phyloP scores from a whole-genome alignment of 768 basidiomycete species.

The Boletellus sp. region DNA sequence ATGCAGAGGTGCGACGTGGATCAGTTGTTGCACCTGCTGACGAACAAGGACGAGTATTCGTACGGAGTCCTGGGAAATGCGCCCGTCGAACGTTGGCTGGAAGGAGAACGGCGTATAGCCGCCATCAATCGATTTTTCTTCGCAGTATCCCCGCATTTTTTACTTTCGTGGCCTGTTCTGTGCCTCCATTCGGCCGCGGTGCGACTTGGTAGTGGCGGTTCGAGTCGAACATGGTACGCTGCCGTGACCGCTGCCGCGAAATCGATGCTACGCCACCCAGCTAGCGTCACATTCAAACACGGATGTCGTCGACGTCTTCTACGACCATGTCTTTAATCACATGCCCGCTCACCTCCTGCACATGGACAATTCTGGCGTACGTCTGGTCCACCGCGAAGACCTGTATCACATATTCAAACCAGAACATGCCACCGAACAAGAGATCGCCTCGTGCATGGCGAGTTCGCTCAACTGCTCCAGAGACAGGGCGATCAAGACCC shows the following conservation, averaged over 20 bases:
- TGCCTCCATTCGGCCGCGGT: no score
- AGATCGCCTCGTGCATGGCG: neutral
- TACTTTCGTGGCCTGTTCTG: no score
- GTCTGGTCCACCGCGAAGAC: slow-evolving; percentile 14
- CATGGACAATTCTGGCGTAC: slow-evolving; percentile 4
- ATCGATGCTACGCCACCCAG: no score
- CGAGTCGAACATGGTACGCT: no score
- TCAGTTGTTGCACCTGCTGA: neutral
- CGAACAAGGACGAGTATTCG: no score
- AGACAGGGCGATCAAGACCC: neutral
- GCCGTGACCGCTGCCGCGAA: no score
- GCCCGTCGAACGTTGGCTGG: no score
- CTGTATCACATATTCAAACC: slow-evolving; percentile 11
- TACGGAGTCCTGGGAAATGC: no score
- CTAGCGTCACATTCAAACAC: neutral
- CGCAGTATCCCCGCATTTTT: no score
- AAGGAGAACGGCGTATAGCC: no score
- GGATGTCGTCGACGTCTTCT: slow-evolving; percentile 5
- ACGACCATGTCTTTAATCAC: slow-evolving; percentile 15
- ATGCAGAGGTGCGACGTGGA: neutral
- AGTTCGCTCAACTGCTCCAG: slow-evolving; percentile 3
- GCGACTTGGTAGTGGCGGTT: no score
- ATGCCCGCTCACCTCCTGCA: slow-evolving; percentile 18
- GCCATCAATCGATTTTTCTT: no score
- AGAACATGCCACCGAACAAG: slow-evolving; percentile 6